Evolutionary conservation across 352 stramenopile species (phyloP).

Genomic region (Phytopythium kandeliae): DNA sequence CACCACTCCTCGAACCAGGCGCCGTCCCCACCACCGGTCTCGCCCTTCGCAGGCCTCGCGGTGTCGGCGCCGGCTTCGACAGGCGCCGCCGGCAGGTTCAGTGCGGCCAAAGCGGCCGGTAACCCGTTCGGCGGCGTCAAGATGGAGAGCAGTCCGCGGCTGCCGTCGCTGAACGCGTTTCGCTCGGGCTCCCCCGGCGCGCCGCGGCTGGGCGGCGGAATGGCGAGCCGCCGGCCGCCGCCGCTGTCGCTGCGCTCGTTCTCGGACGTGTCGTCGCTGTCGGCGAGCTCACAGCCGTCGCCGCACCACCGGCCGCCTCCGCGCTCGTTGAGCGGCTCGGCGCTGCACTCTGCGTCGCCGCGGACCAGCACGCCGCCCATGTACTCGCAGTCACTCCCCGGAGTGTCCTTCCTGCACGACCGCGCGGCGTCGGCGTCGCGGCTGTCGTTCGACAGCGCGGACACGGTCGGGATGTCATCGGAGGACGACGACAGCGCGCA

Average conservation of each 20-base stretch:
- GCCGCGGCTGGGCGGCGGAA: slow-evolving; percentile 51
- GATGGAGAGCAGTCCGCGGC: slow-evolving; percentile 54
- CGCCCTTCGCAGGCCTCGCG: slow-evolving; percentile 63
- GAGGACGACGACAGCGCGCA: slow-evolving; percentile 51
- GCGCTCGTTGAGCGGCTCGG: background rate
- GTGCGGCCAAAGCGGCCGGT: slow-evolving; percentile 15
- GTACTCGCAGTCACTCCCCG: slow-evolving; percentile 70
- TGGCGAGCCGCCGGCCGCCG: slow-evolving; percentile 38
- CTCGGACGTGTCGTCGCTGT: slow-evolving; percentile 46
- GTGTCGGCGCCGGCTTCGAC: slow-evolving; percentile 57
- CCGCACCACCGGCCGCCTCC: slow-evolving; percentile 15
- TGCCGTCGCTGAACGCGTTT: slow-evolving; percentile 69
- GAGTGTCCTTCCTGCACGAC: slow-evolving; percentile 56
- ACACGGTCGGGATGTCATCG: slow-evolving; percentile 58
- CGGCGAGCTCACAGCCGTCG: slow-evolving; percentile 26
- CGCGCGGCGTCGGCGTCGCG: slow-evolving; percentile 21
- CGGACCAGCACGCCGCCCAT: slow-evolving; percentile 21
- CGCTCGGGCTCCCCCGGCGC: slow-evolving; percentile 52
- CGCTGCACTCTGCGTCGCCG: slow-evolving; percentile 16
- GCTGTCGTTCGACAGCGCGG: slow-evolving; percentile 57
- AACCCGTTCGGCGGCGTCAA: slow-evolving; percentile 28
- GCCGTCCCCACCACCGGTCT: slow-evolving; percentile 51
- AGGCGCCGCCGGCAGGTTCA: slow-evolving; percentile 13
- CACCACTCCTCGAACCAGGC: slow-evolving; percentile 34
- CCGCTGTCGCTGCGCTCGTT: slow-evolving; percentile 54